Percentiles rank a stretch among this genome's conserved stretches.
Evolutionary conservation across 305 asterid species (phyloP).

Genomic region (Andrographis paniculata): DNA sequence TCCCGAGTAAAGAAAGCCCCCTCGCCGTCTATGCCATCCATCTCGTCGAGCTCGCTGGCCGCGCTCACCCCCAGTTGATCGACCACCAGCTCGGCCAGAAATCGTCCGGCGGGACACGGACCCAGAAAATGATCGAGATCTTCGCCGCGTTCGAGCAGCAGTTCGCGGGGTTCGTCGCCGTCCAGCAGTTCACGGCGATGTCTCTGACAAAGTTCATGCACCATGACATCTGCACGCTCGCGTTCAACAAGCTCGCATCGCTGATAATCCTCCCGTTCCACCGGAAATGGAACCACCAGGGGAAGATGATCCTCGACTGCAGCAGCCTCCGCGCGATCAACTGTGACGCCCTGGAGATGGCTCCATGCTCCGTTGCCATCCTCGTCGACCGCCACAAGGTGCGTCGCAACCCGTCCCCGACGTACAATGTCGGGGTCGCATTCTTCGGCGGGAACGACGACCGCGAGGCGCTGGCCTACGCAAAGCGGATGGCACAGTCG

Average conservation of each 20-base stretch:
- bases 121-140: constrained; percentile 57
- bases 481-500: constrained; percentile 54
- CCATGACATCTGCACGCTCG: constrained; percentile 72
- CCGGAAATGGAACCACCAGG: constrained; percentile 80
- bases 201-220: constrained; percentile 83
- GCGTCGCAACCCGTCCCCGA: constrained; percentile 21
- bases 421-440: constrained; percentile 45
- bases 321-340: constrained; percentile 48
- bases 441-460: constrained; percentile 83
- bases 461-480: constrained; percentile 73
- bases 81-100: constrained; percentile 85
- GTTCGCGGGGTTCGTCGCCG: constrained; percentile 29
- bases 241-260: constrained; percentile 67
- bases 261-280: constrained; percentile 79
- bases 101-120: constrained; percentile 44
- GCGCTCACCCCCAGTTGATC: constrained; percentile 67
- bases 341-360: constrained; percentile 51
- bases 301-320: constrained; percentile 54
- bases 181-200: constrained; percentile 71
- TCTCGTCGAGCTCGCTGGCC: constrained; percentile 73
- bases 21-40: constrained; percentile 62
- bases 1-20: constrained; percentile 62
- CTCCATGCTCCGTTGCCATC: constrained; percentile 79
- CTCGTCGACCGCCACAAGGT: constrained; percentile 77
- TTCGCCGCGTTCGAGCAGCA: constrained; percentile 46